Evolutionary conservation across 1,284 basidiomycete species (phyloP).

Genomic region (Singerocomus inundabilis): DNA sequence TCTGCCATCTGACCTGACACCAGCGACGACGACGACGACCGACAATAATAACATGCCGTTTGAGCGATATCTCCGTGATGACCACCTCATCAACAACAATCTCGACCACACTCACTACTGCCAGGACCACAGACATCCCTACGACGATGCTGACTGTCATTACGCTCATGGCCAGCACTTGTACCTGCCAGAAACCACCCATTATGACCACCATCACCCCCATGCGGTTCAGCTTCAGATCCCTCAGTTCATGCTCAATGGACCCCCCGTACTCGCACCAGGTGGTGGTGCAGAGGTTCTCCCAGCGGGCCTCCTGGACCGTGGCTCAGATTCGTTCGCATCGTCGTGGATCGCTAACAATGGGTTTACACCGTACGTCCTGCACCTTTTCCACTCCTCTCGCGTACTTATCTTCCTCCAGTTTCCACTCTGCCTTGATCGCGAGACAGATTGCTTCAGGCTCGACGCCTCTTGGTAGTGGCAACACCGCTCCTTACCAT

Average conservation of each 20-base stretch:
- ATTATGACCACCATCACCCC: slow-evolving; percentile 26
- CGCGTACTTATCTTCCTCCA: slow-evolving; percentile 15
- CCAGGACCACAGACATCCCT: slow-evolving; percentile 16
- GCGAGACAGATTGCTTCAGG: slow-evolving; percentile 13
- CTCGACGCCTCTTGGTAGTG: not conserved
- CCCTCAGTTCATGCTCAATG: slow-evolving; percentile 58
- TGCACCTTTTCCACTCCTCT: slow-evolving; percentile 8
- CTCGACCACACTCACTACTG: slow-evolving; percentile 10
- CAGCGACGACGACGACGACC: slow-evolving; percentile 2
- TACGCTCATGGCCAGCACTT: not conserved
- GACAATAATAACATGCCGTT: slow-evolving; percentile 36
- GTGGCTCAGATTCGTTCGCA: slow-evolving; percentile 29
- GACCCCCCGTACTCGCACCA: slow-evolving; percentile 55
- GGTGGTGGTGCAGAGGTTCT: slow-evolving; percentile 74
- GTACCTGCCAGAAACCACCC: slow-evolving; percentile 3
- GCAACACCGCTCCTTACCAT: not conserved
- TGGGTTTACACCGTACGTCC: slow-evolving; percentile 37
- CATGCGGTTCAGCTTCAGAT: slow-evolving; percentile 56
- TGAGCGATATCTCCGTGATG: slow-evolving; percentile 37
- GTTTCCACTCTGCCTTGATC: slow-evolving; percentile 23
- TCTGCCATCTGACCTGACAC: slow-evolving; percentile 1
- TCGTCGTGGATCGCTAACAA: slow-evolving; percentile 52
- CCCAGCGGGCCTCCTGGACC: slow-evolving; percentile 44
- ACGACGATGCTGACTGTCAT: slow-evolving; percentile 15
- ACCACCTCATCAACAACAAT: slow-evolving; percentile 6